Percentiles rank a stretch among this genome's conserved stretches.
Evolutionary conservation across 768 basidiomycete species (phyloP).

Genomic region (Lepiota brunneoincarnata): DNA sequence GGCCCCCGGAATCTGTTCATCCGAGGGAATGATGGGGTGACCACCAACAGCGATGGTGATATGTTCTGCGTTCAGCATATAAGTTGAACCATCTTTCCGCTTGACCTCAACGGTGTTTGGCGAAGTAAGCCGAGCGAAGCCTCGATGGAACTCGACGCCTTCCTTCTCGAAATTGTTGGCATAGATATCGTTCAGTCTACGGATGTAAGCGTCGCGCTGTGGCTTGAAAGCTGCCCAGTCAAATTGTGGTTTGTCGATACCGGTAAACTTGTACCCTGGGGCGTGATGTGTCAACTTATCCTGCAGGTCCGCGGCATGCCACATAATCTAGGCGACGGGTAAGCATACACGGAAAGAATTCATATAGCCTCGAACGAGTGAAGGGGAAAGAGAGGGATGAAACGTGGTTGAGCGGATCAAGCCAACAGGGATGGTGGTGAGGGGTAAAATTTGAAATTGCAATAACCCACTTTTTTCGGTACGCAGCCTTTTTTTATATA

Average conservation of each 20-base stretch:
- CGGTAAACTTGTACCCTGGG: slow-evolving; percentile 70
- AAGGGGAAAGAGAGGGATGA: background rate
- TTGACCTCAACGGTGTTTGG: slow-evolving; percentile 72
- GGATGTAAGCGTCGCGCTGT: slow-evolving; percentile 95
- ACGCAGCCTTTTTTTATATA: slow-evolving; percentile 85
- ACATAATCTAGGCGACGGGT: slow-evolving; percentile 74
- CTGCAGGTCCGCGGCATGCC: slow-evolving; percentile 89
- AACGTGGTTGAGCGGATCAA: slow-evolving; percentile 3
- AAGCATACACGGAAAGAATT: background rate
- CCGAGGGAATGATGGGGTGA: slow-evolving; percentile 72
- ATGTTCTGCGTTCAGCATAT: slow-evolving; percentile 71
- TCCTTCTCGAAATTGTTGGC: slow-evolving; percentile 86
- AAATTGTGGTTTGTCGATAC: slow-evolving; percentile 59
- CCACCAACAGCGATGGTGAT: slow-evolving; percentile 89
- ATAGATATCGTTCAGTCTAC: slow-evolving; percentile 86
- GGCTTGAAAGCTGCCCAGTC: slow-evolving; percentile 91
- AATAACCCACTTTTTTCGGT: slow-evolving; percentile 79
- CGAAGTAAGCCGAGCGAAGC: slow-evolving; percentile 71
- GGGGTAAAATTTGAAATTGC: background rate
- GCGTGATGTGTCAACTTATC: slow-evolving; percentile 80
- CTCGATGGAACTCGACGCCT: slow-evolving; percentile 82
- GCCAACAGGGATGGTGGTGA: background rate
- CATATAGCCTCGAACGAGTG: background rate
- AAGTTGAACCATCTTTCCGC: slow-evolving; percentile 61
- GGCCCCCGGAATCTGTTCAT: slow-evolving; percentile 84